These are phyloP conservation scores for Naganishia vishniacii DNA, from an alignment of 768 basidiomycete species.

Conservation along the genomic window DNA sequence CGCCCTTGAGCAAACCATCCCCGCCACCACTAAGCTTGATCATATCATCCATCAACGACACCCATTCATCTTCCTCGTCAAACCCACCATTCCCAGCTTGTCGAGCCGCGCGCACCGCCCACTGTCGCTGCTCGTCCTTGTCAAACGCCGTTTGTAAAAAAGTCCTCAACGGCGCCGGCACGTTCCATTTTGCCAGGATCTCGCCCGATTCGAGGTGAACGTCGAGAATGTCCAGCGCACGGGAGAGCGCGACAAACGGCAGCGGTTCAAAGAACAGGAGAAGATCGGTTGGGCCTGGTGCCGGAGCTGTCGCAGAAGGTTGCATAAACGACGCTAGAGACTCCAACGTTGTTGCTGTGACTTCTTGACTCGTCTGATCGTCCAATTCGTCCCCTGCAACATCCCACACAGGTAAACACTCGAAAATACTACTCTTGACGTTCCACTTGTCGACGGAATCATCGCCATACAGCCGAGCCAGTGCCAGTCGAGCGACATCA, in stretches of 20 bases:
- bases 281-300: conserved; percentile 62
- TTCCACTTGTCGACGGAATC: conserved; percentile 64
- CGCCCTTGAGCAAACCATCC: conserved; percentile 63
- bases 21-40: conserved; percentile 62
- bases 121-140: conserved; percentile 60
- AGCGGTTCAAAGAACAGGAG: conserved; percentile 77
- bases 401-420: conserved; percentile 91
- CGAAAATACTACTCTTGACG: conserved; percentile 85
- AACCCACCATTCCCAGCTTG: conserved; percentile 1
- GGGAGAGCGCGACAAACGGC: conserved; percentile 66
- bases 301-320: conserved; percentile 61
- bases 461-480: conserved; percentile 82
- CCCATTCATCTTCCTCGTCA: conserved; percentile 65
- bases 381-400: conserved; percentile 45
- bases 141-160: conserved; percentile 72
- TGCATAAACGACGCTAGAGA: conserved; percentile 74
- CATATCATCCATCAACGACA: conserved; percentile 85
- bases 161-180: conserved; percentile 78
- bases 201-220: conserved; percentile 91
- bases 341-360: conserved; percentile 71
- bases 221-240: conserved; percentile 82
- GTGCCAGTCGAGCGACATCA: conserved; percentile 76
- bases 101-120: conserved; percentile 22
- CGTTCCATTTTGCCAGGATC: conserved; percentile 80
- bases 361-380: conserved; percentile 61